Evolutionary conservation across 1,284 basidiomycete species (phyloP).

Genomic region (Marasmius oreades): DNA sequence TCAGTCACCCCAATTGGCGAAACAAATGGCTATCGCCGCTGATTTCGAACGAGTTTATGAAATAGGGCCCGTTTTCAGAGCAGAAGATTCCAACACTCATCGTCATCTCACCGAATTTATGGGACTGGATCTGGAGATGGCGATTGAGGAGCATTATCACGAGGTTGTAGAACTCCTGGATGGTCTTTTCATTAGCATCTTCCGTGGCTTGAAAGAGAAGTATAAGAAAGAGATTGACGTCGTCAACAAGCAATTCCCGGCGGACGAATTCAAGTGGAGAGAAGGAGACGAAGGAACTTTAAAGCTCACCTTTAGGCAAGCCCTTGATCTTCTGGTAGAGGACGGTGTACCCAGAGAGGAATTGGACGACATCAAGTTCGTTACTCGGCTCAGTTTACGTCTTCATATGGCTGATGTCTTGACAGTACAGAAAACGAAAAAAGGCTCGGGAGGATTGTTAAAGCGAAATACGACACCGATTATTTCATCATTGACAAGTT

Average conservation of each 20-base stretch:
- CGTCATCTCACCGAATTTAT: constrained; percentile 99
- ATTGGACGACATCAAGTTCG: constrained; percentile 86
- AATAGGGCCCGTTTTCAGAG: constrained; percentile 94
- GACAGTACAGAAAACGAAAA: constrained; percentile 89
- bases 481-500: constrained; percentile 99
- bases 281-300: constrained; percentile 80
- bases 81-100: constrained; percentile 97
- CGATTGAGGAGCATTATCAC: constrained; percentile 97
- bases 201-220: constrained; percentile 74
- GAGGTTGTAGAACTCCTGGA: constrained; percentile 91
- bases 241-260: constrained; percentile 86
- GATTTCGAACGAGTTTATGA: constrained; percentile 99
- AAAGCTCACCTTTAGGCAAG: constrained; percentile 83
- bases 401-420: not conserved
- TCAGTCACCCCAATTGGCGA: constrained; percentile 95
- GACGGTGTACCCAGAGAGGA: constrained; percentile 75
- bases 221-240: constrained; percentile 81
- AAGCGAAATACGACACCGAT: constrained; percentile 93
- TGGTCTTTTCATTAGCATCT: constrained; percentile 79
- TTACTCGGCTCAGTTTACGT: constrained; percentile 7
- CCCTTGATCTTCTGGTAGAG: constrained; percentile 80
- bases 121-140: constrained; percentile 99
- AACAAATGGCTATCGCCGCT: constrained; percentile 99
- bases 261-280: constrained; percentile 87
- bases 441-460: constrained; percentile 84